Evolutionary conservation across 108 stramenopile genomes (phyloP), one percentile per base, ranked within the genome.

Genomic region (Chaetoceros tenuissimus): DNA sequence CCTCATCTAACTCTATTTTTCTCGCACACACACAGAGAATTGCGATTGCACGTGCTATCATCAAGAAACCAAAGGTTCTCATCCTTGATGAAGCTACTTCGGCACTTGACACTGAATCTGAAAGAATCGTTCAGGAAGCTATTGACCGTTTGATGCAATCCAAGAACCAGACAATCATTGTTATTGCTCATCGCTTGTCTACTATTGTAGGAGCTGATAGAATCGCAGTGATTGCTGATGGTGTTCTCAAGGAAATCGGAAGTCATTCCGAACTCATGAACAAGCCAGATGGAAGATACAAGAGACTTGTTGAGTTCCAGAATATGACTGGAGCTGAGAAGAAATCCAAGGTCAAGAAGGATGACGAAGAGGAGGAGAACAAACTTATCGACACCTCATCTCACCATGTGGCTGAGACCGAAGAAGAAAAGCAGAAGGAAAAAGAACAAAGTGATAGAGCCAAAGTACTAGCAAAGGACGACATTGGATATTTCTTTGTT

Each of bases 31-130:
- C n/a, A n/a, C n/a, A 85, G 50, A 61, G 72, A 7, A 81, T 94
- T 30, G 92, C 90, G 2, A 97, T 96, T 59, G 92, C 95, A 7
- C 57, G 95, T n/a, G 96, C 94, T 27, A 61, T 96, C 29, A 71
- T 91, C 16, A 79, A 80, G 60, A 75, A 81, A 49, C 89, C 93
- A 16, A 69, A 75, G 46, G 46, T 96, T n/a, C 71, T 97, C 0
- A 68, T 97, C 3, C 74, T 96, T 3, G 95, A 94, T 52, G 94
- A 92, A 65, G 1, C 22, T 0, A 48, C 13, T 17, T 50, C 51
- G 3, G 95, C 92, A 2, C 70, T 94, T 2, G 96, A 97, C 58
- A 75, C 82, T 28, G 92, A 85, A 57, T 66, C 61, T 17, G 96
- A 97, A 60, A 55, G 63, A 24, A 60, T 89, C 16, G 92, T 96